Conservation (phyloP, 331 rosid genomes). For the Quercus phellos region DNA sequence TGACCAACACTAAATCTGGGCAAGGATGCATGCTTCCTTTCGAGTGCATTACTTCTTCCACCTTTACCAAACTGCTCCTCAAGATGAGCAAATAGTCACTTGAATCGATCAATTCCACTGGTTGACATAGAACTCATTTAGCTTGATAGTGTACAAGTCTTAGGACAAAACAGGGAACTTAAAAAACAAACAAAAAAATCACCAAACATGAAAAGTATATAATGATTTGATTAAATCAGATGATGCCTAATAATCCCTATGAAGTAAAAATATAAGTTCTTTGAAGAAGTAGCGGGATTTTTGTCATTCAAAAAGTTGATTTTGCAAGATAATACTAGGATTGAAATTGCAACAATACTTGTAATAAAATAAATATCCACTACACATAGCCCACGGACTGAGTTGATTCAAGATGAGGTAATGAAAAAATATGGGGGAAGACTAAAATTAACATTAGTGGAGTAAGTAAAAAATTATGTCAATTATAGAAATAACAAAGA, state of each 20-base stretch:
- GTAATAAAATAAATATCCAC: too few species aligned
- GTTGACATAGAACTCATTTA: not conserved
- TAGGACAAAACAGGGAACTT: not conserved
- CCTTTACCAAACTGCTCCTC: slow-evolving; percentile 42
- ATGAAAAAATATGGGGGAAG: too few species aligned
- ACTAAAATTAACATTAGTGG: too few species aligned
- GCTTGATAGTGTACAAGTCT: not conserved
- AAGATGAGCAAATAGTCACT: slow-evolving; percentile 50
- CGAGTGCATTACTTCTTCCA: slow-evolving; percentile 37
- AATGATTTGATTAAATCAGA: not conserved
- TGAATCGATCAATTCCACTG: slow-evolving; percentile 62
- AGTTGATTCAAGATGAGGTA: too few species aligned
- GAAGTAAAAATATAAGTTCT: not conserved
- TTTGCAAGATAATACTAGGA: not conserved
- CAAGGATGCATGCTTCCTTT: slow-evolving; percentile 57
- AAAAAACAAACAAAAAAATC: not conserved
- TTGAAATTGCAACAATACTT: not conserved
- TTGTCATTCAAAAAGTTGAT: not conserved
- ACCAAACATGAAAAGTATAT: not conserved
- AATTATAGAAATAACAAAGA: too few species aligned
- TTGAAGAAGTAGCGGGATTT: not conserved
- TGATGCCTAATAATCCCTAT: not conserved
- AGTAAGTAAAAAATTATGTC: too few species aligned
- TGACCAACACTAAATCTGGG: slow-evolving; percentile 45
- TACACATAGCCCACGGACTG: too few species aligned